Evolutionary conservation across 371 early-diverging fungal genomes (phyloP), one percentile per base, ranked within the genome.

Genomic region (Saksenaea oblongispora): DNA sequence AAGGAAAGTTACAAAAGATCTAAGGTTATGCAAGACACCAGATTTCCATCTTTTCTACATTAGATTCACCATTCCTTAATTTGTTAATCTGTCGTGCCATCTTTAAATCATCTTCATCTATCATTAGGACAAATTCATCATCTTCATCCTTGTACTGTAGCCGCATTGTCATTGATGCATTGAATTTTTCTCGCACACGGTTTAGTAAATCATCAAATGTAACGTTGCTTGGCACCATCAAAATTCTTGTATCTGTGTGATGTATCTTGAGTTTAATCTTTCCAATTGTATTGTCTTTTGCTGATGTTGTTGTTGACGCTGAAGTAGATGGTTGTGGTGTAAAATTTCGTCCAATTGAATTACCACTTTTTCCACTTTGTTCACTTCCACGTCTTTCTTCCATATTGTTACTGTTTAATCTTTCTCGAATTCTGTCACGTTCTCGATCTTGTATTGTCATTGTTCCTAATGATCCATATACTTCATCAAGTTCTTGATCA

Each of bases 91-190:
- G 89, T 63, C 87, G 78, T 34, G 94, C 95, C 75, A 95, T 87
- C 62, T 89, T 87, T 69, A 93, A 83, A 78, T 97, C 97, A 62
- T 96, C 98, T 34, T 95, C 87, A 73, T 96, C 96, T 24, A 91
- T 91, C 88, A 97, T 92, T 39, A 90, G 73, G 14, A 96, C 91
- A 70, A 91, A 78, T 64, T 92, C 92, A 59, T 89, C 87, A 55
- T 95, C 96, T 65, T 94, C 95, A 65, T 97, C 97, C 68, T 87
- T 86, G 73, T 95, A 97, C 70, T 91, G 87, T 27, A 97, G 78
- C 27, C 83, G 82, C 18, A 93, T 47, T 7, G 44, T n/a, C 9
- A 39, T 28, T 8, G 66, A 42, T n/a, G 66, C 63, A 35, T 70
- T 61, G 26, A 70, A 63, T 59, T 70, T 70, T 26, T 59, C 62